Evolutionary conservation across 1,284 basidiomycete species (phyloP).

Genomic region (Cystobasidium pallidum): DNA sequence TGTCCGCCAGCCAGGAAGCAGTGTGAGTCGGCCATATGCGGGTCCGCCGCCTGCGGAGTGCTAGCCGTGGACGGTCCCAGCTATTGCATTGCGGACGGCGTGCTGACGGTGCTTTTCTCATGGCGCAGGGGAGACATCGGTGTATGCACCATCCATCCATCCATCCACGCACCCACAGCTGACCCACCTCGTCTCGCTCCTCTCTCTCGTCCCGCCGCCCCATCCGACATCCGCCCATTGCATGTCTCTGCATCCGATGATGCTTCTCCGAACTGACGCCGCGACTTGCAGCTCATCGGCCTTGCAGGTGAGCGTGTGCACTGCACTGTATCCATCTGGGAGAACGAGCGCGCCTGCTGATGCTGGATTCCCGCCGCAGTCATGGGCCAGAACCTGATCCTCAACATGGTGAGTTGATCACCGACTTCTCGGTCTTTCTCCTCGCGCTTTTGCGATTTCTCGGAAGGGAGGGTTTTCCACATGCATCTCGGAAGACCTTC

Average conservation of each 20-base stretch:
- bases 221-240: background rate
- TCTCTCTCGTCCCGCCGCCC: background rate
- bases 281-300: slow-evolving; percentile 40
- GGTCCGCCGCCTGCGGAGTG: no score
- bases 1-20: slow-evolving; percentile 33
- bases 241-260: background rate
- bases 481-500: no score
- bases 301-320: slow-evolving; percentile 36
- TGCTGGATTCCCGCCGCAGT: slow-evolving; percentile 70
- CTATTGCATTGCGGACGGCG: no score
- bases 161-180: no score
- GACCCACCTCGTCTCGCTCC: no score
- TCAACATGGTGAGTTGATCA: slow-evolving; percentile 78
- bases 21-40: no score
- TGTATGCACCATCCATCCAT: slow-evolving; percentile 1
- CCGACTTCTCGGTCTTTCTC: background rate
- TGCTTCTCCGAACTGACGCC: background rate
- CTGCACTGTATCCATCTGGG: no score
- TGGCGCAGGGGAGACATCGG: slow-evolving; percentile 41
- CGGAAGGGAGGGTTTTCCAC: no score
- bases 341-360: background rate
- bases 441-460: background rate
- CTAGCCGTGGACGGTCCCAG: no score
- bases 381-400: slow-evolving; percentile 96
- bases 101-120: background rate